phyloP scores from a whole-genome alignment of 306 rosid species.

The Vicia faba region DNA sequence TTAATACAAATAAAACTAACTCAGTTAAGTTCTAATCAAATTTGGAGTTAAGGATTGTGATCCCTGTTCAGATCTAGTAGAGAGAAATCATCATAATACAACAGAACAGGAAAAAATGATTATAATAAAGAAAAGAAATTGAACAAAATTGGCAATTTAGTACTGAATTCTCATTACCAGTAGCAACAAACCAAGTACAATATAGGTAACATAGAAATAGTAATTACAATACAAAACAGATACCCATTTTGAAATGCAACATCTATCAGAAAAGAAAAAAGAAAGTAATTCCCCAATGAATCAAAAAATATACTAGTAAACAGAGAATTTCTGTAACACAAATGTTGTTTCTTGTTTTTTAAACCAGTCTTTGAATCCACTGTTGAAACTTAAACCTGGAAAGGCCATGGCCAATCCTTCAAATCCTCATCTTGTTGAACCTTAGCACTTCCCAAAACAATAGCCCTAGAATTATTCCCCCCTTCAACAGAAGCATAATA shows the following conservation, averaged over 20 bases:
- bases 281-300: constrained; percentile 35
- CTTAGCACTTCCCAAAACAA: constrained; percentile 58
- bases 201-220: neutral
- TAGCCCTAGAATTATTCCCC: constrained; percentile 25
- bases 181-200: neutral
- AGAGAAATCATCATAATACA: no score
- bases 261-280: no score
- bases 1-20: no score
- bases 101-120: no score
- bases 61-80: no score
- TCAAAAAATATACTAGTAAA: neutral
- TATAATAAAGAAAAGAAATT: no score
- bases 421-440: constrained; percentile 78
- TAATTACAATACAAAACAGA: neutral
- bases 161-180: neutral
- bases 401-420: constrained; percentile 97
- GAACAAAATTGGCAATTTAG: neutral
- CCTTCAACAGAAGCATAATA: constrained; percentile 68
- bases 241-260: neutral
- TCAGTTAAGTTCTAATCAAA: no score
- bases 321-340: constrained; percentile 8
- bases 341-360: neutral
- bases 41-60: no score
- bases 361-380: neutral
- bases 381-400: constrained; percentile 53